phyloP scores from a whole-genome alignment of 768 basidiomycete species.

The Kwoniella heveanensis region DNA sequence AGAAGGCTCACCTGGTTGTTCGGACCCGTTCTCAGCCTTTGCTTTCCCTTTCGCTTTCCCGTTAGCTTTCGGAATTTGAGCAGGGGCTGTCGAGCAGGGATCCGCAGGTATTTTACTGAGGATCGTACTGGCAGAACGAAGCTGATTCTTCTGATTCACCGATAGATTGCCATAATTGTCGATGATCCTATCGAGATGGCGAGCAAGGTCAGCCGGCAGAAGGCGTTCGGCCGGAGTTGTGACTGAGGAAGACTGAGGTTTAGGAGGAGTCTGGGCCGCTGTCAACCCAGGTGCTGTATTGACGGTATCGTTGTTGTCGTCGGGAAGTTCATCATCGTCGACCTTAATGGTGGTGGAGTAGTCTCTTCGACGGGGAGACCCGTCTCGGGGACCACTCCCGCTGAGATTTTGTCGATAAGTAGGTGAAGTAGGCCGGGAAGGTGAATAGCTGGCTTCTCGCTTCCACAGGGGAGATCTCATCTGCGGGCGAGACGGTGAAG shows the following conservation, averaged over 20 bases:
- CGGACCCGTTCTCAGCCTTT: neutral
- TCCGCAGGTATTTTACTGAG: neutral
- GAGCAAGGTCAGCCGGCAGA: neutral
- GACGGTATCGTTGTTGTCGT: neutral
- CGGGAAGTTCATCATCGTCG: conserved; percentile 1
- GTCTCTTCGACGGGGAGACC: neutral
- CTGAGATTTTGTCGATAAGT: neutral
- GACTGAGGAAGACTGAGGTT: neutral
- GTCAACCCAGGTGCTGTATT: neutral
- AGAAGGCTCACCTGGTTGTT: neutral
- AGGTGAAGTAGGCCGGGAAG: conserved; percentile 17
- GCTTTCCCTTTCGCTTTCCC: neutral
- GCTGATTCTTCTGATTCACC: neutral
- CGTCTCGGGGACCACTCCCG: neutral
- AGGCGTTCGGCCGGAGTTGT: neutral
- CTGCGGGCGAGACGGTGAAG: neutral
- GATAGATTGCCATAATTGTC: neutral
- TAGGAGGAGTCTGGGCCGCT: neutral
- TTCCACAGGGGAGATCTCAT: neutral
- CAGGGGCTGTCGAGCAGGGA: neutral
- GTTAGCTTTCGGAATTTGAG: neutral
- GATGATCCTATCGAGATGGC: neutral
- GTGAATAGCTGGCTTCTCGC: conserved; percentile 10
- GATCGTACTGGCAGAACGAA: neutral
- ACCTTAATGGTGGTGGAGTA: neutral